phyloP scores from a whole-genome alignment of 2,329 filamentous ascomycete species.

The Aspergillus hortae region DNA sequence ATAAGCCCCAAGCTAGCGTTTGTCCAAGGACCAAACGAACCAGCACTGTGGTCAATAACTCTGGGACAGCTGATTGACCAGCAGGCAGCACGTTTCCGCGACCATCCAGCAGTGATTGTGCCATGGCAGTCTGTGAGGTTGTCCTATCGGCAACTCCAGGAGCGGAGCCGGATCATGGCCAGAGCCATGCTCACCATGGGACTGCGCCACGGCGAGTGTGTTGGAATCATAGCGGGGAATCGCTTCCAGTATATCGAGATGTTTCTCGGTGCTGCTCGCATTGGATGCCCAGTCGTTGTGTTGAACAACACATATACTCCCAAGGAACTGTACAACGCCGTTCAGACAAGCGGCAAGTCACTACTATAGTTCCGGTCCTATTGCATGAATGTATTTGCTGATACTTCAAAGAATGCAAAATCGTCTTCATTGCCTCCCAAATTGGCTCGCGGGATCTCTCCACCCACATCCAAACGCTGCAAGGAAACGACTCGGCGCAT shows the following conservation, averaged over 20 bases:
- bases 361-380: neutral
- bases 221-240: conserved; percentile 66
- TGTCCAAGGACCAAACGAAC: conserved; percentile 16
- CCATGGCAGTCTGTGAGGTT: conserved; percentile 20
- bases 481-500: neutral
- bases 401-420: conserved; percentile 18
- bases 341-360: conserved; percentile 17
- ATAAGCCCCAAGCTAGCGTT: neutral
- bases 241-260: conserved; percentile 56
- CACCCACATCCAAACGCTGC: neutral
- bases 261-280: conserved; percentile 45
- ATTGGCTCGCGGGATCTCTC: neutral
- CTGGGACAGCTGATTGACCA: conserved; percentile 19
- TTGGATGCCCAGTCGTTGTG: conserved; percentile 30
- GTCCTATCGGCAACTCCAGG: conserved; percentile 17
- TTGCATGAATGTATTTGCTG: neutral
- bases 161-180: neutral
- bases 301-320: conserved; percentile 33
- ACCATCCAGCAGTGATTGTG: conserved; percentile 12
- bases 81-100: conserved; percentile 12
- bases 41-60: conserved; percentile 17
- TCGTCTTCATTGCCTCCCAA: conserved; percentile 24
- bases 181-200: conserved; percentile 60
- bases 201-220: conserved; percentile 62
- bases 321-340: conserved; percentile 17